phyloP scores from a whole-genome alignment of 371 early-diverging fungal genomes.

The Actinomortierella wolfii region DNA sequence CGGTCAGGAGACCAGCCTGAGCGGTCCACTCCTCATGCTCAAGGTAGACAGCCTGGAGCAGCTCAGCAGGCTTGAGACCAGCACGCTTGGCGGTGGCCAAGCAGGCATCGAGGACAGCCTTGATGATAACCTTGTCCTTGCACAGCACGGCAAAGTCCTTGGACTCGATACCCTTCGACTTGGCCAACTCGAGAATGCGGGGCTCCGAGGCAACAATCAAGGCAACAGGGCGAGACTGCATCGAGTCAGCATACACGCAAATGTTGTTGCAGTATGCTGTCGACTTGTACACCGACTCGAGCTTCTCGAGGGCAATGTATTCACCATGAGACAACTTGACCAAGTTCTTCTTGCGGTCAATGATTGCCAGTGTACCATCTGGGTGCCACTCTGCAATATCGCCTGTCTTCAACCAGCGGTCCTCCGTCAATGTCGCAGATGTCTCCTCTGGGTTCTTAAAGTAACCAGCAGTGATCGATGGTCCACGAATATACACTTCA shows the following conservation, averaged over 20 bases:
- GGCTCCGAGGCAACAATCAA: slow-evolving; percentile 72
- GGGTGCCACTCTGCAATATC: slow-evolving; percentile 87
- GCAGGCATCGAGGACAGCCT: slow-evolving; percentile 51
- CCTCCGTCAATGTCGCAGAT: slow-evolving; percentile 78
- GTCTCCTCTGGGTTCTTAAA: slow-evolving; percentile 77
- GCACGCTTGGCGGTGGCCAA: slow-evolving; percentile 56
- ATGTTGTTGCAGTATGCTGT: slow-evolving; percentile 79
- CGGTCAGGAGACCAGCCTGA: slow-evolving; percentile 85
- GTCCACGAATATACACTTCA: slow-evolving; percentile 90
- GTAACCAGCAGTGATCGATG: slow-evolving; percentile 77
- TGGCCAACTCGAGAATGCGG: slow-evolving; percentile 41
- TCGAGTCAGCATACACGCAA: slow-evolving; percentile 86
- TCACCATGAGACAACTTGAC: slow-evolving; percentile 95
- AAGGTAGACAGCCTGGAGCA: slow-evolving; percentile 71
- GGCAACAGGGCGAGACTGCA: slow-evolving; percentile 70
- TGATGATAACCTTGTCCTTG: slow-evolving; percentile 48
- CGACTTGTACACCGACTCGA: slow-evolving; percentile 93
- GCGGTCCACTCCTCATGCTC: slow-evolving; percentile 86
- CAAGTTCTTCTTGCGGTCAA: slow-evolving; percentile 87
- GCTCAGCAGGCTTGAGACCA: slow-evolving; percentile 77
- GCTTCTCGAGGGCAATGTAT: slow-evolving; percentile 97
- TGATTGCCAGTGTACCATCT: slow-evolving; percentile 75
- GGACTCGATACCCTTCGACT: slow-evolving; percentile 30
- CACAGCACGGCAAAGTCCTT: slow-evolving; percentile 53
- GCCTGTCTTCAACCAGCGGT: slow-evolving; percentile 95